Percentiles rank a stretch among this genome's conserved stretches.
phyloP scores from a whole-genome alignment of 164 flowering plant species.

The Tetrastigma voinierianum region DNA sequence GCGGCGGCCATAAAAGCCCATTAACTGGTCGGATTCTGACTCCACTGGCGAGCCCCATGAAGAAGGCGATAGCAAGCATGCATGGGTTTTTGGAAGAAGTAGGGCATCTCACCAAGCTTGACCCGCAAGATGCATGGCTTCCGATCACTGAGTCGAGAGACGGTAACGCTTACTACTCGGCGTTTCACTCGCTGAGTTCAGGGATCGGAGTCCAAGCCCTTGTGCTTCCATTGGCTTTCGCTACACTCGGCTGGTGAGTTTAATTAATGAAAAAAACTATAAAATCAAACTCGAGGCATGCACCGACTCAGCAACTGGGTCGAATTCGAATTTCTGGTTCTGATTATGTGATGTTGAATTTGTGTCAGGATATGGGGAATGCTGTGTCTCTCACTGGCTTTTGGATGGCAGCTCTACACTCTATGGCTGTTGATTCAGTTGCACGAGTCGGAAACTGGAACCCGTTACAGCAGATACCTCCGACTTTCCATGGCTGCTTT shows the following conservation, averaged over 20 bases:
- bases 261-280: background rate
- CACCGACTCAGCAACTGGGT: background rate
- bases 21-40: conserved; percentile 30
- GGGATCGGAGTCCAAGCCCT: conserved; percentile 54
- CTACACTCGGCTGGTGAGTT: conserved; percentile 44
- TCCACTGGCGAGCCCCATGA: conserved; percentile 55
- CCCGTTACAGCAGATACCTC: conserved; percentile 58
- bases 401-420: conserved; percentile 61
- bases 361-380: conserved; percentile 56
- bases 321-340: background rate
- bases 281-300: background rate
- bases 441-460: conserved; percentile 50
- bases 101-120: conserved; percentile 52
- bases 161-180: conserved; percentile 43
- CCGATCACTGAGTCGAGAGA: conserved; percentile 51
- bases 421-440: conserved; percentile 52
- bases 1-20: conserved; percentile 21
- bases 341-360: background rate
- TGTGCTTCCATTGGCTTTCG: conserved; percentile 44
- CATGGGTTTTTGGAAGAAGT: conserved; percentile 45
- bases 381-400: conserved; percentile 35
- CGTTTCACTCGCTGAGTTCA: conserved; percentile 45
- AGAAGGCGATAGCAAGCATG: conserved; percentile 48
- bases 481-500: conserved; percentile 59
- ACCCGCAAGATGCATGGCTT: conserved; percentile 57